Conservation (phyloP, 2,329 filamentous ascomycete genomes). For the Sarocladiaceae sp. region DNA sequence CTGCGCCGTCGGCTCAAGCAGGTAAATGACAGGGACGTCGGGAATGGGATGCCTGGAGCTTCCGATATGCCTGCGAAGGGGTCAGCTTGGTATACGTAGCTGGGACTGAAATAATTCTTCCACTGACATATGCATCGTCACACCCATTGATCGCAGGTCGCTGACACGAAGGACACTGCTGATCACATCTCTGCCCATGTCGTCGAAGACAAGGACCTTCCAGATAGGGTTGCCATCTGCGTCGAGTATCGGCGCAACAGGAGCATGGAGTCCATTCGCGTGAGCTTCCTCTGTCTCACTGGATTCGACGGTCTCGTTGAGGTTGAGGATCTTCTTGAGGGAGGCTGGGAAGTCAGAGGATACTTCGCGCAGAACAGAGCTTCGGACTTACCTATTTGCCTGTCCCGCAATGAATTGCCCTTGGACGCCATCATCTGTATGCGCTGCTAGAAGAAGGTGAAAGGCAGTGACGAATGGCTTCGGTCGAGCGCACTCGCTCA, state of each 20-base stretch:
- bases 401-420: slow-evolving; percentile 44
- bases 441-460: neutral
- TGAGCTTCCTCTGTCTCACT: slow-evolving; percentile 59
- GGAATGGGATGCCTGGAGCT: slow-evolving; percentile 84
- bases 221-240: slow-evolving; percentile 90
- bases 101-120: too few species aligned
- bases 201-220: slow-evolving; percentile 97
- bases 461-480: neutral
- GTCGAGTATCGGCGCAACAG: slow-evolving; percentile 76
- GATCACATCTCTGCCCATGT: slow-evolving; percentile 87
- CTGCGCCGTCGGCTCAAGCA: slow-evolving; percentile 80
- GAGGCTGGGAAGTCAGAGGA: slow-evolving; percentile 54
- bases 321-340: slow-evolving; percentile 91
- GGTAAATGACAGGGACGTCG: slow-evolving; percentile 92
- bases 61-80: slow-evolving; percentile 65
- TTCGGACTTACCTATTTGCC: slow-evolving; percentile 39
- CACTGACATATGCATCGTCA: slow-evolving; percentile 86
- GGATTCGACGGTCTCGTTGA: slow-evolving; percentile 70
- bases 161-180: slow-evolving; percentile 93
- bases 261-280: slow-evolving; percentile 60
- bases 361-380: neutral
- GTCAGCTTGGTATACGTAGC: slow-evolving; percentile 16
- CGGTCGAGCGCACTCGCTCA: neutral
- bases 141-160: slow-evolving; percentile 88
- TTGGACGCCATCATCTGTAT: slow-evolving; percentile 39